Conservation (phyloP, 75 land plant species). For the Chamaecyparis obtusa region DNA sequence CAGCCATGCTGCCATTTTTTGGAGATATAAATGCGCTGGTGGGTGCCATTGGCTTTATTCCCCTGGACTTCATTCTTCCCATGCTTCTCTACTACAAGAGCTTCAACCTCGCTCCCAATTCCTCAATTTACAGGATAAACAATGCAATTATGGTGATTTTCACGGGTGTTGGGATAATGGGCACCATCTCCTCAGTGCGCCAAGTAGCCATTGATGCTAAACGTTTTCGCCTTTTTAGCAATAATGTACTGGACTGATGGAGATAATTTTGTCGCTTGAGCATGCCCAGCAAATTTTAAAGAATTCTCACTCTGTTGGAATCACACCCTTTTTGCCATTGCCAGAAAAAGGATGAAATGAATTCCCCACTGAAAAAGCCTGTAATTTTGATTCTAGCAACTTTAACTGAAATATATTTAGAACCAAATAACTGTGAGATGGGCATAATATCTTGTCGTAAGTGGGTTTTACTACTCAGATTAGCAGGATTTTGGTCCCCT, state of each 20-base stretch:
- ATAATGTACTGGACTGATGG: conserved; percentile 37
- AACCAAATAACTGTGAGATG: too few relatives aligned
- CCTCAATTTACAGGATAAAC: conserved; percentile 39
- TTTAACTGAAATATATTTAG: too few relatives aligned
- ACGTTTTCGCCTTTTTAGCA: conserved; percentile 62
- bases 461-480: too few relatives aligned
- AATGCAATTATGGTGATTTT: conserved; percentile 54
- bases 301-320: too few relatives aligned
- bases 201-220: conserved; percentile 70
- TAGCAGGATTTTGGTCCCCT: too few relatives aligned
- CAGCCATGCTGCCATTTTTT: conserved; percentile 36
- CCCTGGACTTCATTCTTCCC: conserved; percentile 33
- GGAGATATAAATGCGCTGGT: conserved; percentile 38
- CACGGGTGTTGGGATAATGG: conserved; percentile 48
- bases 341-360: too few relatives aligned
- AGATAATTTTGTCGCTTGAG: too few relatives aligned
- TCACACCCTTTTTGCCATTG: too few relatives aligned
- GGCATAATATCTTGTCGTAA: too few relatives aligned
- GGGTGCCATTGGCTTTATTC: conserved; percentile 35
- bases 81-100: conserved; percentile 23
- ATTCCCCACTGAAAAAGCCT: too few relatives aligned
- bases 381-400: too few relatives aligned
- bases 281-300: too few relatives aligned
- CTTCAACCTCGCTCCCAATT: conserved; percentile 18
- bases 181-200: conserved; percentile 68